These are phyloP conservation scores for Mycotypha africana DNA, from an alignment of 371 early-diverging fungal species.

Conservation along the genomic window DNA sequence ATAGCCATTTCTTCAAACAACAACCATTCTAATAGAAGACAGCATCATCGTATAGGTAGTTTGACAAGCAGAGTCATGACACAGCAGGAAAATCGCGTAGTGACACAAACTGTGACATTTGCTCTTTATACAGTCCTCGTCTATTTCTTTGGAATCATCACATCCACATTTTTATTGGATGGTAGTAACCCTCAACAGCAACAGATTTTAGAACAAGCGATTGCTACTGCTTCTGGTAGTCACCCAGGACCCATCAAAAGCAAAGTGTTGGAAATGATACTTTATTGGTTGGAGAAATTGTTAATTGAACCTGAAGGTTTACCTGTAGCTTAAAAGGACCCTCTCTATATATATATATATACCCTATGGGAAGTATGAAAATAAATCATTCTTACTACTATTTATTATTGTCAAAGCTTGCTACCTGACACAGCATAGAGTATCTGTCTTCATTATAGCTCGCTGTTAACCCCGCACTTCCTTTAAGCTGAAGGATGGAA, in stretches of 20 bases:
- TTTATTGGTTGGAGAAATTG: slow-evolving; percentile 46
- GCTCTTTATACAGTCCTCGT: slow-evolving; percentile 48
- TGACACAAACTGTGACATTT: slow-evolving; percentile 49
- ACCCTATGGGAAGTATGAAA: no score
- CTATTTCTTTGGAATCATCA: slow-evolving; percentile 53
- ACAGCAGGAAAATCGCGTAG: slow-evolving; percentile 30
- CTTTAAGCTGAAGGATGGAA: no score
- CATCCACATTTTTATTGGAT: slow-evolving; percentile 48
- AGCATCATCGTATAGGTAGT: no score
- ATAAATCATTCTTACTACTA: no score
- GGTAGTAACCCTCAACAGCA: slow-evolving; percentile 26
- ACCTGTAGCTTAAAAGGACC: slow-evolving; percentile 26
- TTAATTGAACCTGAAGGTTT: slow-evolving; percentile 41
- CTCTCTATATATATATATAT: no score
- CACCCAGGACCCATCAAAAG: slow-evolving; percentile 33
- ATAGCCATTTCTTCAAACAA: no score
- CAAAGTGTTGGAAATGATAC: slow-evolving; percentile 36
- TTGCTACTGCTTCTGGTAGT: slow-evolving; percentile 28
- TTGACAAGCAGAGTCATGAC: slow-evolving; percentile 9
- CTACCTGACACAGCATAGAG: no score
- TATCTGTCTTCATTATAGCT: no score
- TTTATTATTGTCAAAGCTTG: no score
- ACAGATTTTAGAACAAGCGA: slow-evolving; percentile 31
- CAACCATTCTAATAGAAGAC: no score
- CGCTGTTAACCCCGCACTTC: no score